Percentiles rank a stretch among this genome's conserved stretches.
Evolutionary conservation across 306 rosid species (phyloP).

Genomic region (Lablab purpureus): DNA sequence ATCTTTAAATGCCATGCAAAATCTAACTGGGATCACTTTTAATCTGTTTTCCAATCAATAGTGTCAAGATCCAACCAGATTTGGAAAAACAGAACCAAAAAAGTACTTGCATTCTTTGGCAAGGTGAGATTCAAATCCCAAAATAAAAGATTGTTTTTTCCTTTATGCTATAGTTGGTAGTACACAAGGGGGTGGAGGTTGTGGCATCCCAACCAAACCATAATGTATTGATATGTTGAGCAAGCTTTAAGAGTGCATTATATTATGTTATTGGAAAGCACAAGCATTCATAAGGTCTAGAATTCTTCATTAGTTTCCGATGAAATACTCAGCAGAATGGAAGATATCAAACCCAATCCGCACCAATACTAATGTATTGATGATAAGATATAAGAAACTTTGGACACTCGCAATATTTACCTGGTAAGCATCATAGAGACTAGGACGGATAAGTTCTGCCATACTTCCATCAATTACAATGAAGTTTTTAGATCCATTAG

Average conservation of each 20-base stretch:
- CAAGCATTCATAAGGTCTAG: slow-evolving; percentile 22
- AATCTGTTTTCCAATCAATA: background rate
- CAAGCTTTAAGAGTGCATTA: background rate
- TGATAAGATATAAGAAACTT: slow-evolving; percentile 11
- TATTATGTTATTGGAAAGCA: slow-evolving; percentile 17
- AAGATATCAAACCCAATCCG: background rate
- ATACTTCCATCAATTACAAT: slow-evolving; percentile 95
- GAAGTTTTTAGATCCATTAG: slow-evolving; percentile 92
- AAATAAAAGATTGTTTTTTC: background rate
- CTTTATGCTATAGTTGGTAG: background rate
- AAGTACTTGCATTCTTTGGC: background rate
- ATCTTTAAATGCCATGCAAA: background rate
- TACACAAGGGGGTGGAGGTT: background rate
- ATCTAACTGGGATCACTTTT: slow-evolving; percentile 11
- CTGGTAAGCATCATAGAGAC: slow-evolving; percentile 96
- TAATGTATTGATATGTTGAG: slow-evolving; percentile 4
- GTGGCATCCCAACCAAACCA: slow-evolving; percentile 2
- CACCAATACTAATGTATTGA: slow-evolving; percentile 3
- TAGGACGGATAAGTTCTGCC: slow-evolving; percentile 99
- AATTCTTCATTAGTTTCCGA: background rate
- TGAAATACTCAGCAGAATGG: background rate
- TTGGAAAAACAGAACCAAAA: background rate
- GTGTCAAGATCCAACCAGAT: slow-evolving; percentile 1
- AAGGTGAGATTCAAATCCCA: slow-evolving; percentile 1
- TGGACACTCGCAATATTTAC: slow-evolving; percentile 52